These are phyloP conservation scores for Meripilus lineatus DNA, from an alignment of 1,284 basidiomycete species.

Conservation along the genomic window DNA sequence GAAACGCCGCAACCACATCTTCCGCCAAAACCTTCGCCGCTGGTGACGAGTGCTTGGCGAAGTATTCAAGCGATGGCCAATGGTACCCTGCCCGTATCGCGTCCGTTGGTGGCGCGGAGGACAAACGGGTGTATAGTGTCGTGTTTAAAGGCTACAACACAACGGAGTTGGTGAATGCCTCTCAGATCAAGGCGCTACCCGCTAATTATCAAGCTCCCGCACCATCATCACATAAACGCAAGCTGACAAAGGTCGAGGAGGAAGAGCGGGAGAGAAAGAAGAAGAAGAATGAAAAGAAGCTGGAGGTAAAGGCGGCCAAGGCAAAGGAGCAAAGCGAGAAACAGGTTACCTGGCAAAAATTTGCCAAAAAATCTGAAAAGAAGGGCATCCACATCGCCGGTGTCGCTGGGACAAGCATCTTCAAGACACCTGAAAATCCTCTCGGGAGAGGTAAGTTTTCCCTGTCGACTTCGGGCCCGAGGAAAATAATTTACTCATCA, in stretches of 20 bases:
- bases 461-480: constrained; percentile 16
- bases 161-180: constrained; percentile 82
- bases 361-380: constrained; percentile 94
- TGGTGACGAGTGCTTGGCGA: constrained; percentile 92
- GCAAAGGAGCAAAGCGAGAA: constrained; percentile 87
- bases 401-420: constrained; percentile 87
- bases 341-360: constrained; percentile 95
- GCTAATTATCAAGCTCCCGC: constrained; percentile 40
- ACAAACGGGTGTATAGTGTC: constrained; percentile 87
- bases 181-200: constrained; percentile 70
- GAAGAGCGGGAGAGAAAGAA: constrained; percentile 91
- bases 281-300: constrained; percentile 95
- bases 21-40: constrained; percentile 60
- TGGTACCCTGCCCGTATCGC: constrained; percentile 94
- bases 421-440: constrained; percentile 95
- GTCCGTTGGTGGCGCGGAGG: constrained; percentile 80
- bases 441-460: constrained; percentile 76
- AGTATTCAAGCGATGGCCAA: constrained; percentile 84
- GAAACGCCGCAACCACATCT: constrained; percentile 37
- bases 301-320: constrained; percentile 82
- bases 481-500: neutral
- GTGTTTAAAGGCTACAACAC: constrained; percentile 95
- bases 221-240: constrained; percentile 58
- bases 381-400: constrained; percentile 91
- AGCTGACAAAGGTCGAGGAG: constrained; percentile 76